Evolutionary conservation across 805 yeast species (phyloP).

Genomic region (Lipomyces sp.): DNA sequence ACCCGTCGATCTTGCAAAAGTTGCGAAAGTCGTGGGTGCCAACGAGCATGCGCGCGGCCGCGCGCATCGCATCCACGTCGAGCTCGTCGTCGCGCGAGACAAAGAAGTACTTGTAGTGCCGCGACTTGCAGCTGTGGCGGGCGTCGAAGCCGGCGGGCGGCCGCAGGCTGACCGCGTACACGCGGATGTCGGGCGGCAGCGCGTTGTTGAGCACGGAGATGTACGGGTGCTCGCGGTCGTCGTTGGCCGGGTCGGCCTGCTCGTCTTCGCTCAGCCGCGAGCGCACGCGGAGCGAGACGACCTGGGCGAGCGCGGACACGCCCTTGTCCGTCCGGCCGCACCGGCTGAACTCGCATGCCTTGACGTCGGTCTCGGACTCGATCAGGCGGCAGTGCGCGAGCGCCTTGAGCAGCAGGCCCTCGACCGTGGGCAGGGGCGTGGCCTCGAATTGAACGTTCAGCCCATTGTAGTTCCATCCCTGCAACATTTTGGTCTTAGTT

Average conservation of each 20-base stretch:
- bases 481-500: neutral
- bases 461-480: constrained; percentile 93
- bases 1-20: constrained; percentile 90
- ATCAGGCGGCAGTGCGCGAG: constrained; percentile 64
- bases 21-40: constrained; percentile 92
- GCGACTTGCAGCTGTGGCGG: constrained; percentile 77
- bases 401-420: constrained; percentile 69
- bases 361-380: constrained; percentile 48
- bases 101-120: constrained; percentile 86
- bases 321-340: constrained; percentile 96
- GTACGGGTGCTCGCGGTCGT: constrained; percentile 71
- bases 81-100: constrained; percentile 38
- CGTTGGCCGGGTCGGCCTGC: constrained; percentile 55
- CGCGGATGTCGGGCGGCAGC: constrained; percentile 74
- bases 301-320: constrained; percentile 97
- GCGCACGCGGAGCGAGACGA: constrained; percentile 73
- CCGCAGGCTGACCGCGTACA: constrained; percentile 76
- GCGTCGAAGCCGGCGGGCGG: constrained; percentile 88
- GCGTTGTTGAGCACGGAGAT: constrained; percentile 68
- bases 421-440: constrained; percentile 84
- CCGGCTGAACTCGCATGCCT: constrained; percentile 69
- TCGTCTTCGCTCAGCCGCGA: constrained; percentile 61
- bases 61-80: constrained; percentile 62
- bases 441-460: constrained; percentile 71
- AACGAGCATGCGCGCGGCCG: constrained; percentile 58